phyloP scores from a whole-genome alignment of 352 stramenopile genomes.

The Pythium sukuiense region DNA sequence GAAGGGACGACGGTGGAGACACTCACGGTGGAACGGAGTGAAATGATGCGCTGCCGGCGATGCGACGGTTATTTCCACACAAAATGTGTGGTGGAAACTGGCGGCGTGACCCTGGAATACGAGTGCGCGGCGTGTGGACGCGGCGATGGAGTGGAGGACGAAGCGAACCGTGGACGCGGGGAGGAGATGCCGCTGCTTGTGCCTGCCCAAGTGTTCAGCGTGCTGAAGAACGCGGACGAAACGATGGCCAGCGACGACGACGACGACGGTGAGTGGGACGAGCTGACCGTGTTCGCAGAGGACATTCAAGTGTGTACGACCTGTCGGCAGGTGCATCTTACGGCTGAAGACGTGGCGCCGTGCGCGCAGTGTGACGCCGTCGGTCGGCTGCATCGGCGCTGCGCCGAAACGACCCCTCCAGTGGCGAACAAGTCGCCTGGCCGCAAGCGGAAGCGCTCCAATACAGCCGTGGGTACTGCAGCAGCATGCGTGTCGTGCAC shows the following conservation, averaged over 20 bases:
- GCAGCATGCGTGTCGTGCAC: background rate
- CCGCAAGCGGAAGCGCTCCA: slow-evolving; percentile 23
- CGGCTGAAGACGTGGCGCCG: slow-evolving; percentile 24
- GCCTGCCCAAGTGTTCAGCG: slow-evolving; percentile 29
- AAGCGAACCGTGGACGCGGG: no score
- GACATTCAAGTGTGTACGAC: slow-evolving; percentile 51
- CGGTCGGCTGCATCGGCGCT: slow-evolving; percentile 38
- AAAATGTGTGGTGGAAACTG: slow-evolving; percentile 6
- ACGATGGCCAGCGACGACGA: slow-evolving; percentile 12
- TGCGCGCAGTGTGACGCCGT: slow-evolving; percentile 38
- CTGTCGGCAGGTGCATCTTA: slow-evolving; percentile 59
- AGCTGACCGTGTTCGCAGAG: slow-evolving; percentile 42
- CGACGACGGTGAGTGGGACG: background rate
- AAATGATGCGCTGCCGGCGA: slow-evolving; percentile 20
- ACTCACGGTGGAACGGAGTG: background rate
- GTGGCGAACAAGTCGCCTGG: slow-evolving; percentile 1
- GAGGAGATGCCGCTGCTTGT: slow-evolving; percentile 34
- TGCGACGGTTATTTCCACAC: slow-evolving; percentile 32
- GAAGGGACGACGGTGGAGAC: background rate
- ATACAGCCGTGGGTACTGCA: background rate
- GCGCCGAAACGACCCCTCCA: slow-evolving; percentile 3
- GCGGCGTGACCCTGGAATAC: background rate
- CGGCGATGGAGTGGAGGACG: background rate
- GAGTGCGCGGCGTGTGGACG: slow-evolving; percentile 19
- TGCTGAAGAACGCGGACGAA: background rate